Conservation (phyloP, 139 green algal species). For the Diplosphaera chodatii region DNA sequence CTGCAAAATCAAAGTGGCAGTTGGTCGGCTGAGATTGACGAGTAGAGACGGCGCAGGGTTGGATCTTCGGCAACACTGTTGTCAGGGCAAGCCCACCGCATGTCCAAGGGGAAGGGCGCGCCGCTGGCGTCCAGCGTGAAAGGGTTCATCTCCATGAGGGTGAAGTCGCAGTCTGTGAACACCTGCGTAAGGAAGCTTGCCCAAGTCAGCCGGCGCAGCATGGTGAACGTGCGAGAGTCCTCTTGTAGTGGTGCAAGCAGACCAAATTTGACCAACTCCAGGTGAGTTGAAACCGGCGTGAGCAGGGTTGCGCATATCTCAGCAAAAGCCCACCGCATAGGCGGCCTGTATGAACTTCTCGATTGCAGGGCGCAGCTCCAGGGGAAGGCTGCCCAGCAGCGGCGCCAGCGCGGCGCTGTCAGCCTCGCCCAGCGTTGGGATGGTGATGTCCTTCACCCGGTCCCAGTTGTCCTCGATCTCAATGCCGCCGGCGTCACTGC, state of each 20-base stretch:
- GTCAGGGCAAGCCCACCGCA: too few species aligned
- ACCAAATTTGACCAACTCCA: too few species aligned
- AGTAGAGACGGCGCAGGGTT: too few species aligned
- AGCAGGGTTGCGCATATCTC: constrained; percentile 1
- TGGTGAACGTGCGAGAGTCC: too few species aligned
- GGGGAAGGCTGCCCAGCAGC: constrained; percentile 57
- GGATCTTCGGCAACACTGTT: too few species aligned
- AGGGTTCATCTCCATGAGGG: constrained; percentile 92
- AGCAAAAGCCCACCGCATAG: constrained; percentile 9
- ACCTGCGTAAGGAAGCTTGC: constrained; percentile 19
- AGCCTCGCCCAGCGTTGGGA: constrained; percentile 32
- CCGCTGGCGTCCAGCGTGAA: constrained; percentile 73
- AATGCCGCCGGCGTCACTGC: constrained; percentile 71
- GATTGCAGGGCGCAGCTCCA: constrained; percentile 60
- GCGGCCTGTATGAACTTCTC: constrained; percentile 57
- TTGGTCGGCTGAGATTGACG: too few species aligned
- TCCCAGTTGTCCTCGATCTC: constrained; percentile 96
- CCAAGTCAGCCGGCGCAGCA: too few species aligned
- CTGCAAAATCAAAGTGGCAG: too few species aligned
- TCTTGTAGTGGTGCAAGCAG: too few species aligned
- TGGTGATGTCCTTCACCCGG: constrained; percentile 54
- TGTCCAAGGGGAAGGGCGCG: constrained; percentile 64
- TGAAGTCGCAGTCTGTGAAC: constrained; percentile 81
- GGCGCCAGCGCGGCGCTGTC: constrained; percentile 44
- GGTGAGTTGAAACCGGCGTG: too few species aligned